Conservation (phyloP, 2,329 filamentous ascomycete genomes). For the Ilyonectria destructans region DNA sequence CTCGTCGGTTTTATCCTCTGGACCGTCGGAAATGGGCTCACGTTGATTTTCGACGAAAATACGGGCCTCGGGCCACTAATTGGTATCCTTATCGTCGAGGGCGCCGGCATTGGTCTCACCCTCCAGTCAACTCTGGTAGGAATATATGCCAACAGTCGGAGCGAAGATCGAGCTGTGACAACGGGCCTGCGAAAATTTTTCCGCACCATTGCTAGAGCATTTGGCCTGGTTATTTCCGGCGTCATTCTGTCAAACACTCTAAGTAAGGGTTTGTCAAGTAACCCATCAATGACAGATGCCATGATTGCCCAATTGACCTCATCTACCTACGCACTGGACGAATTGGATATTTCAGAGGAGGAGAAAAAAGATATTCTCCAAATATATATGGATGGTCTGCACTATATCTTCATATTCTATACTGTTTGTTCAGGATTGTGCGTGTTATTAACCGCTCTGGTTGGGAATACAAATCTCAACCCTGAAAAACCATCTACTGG, state of each 20-base stretch:
- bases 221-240: conserved; percentile 41
- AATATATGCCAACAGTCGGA: conserved; percentile 56
- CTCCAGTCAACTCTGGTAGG: conserved; percentile 58
- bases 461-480: not conserved
- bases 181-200: conserved; percentile 59
- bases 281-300: not conserved
- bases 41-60: conserved; percentile 45
- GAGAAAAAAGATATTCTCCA: not conserved
- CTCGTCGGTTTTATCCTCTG: conserved; percentile 54
- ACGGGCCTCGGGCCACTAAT: conserved; percentile 50
- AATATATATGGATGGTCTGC: not conserved
- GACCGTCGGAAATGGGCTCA: conserved; percentile 55
- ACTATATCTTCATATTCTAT: not conserved
- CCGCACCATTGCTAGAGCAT: conserved; percentile 46
- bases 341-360: not conserved
- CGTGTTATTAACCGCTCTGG: not conserved
- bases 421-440: not conserved
- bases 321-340: conserved; percentile 42
- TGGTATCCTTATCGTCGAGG: conserved; percentile 53
- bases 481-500: not conserved
- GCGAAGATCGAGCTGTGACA: conserved; percentile 56
- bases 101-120: conserved; percentile 54
- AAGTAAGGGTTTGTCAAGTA: conserved; percentile 34
- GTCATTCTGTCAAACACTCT: conserved; percentile 53
- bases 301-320: conserved; percentile 47